These are phyloP conservation scores for Kluyveromyces aestuarii DNA, from an alignment of 805 yeast genomes.

Conservation along the genomic window DNA sequence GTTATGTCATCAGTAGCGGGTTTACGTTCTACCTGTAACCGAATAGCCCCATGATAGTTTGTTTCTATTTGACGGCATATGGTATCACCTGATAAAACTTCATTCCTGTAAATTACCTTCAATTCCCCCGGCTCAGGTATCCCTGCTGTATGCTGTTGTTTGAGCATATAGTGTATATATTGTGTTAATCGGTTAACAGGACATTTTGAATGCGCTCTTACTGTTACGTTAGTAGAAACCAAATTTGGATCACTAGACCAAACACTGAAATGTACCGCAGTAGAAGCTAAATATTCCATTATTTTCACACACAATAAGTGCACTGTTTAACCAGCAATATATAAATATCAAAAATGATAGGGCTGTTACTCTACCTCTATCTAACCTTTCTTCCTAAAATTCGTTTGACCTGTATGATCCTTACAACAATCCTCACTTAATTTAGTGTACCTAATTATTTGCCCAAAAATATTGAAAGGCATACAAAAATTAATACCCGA, in stretches of 20 bases:
- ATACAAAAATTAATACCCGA: too few species aligned
- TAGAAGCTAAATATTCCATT: conserved; percentile 7
- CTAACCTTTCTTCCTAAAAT: too few species aligned
- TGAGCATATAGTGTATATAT: conserved; percentile 15
- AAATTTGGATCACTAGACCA: conserved; percentile 12
- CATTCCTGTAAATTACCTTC: conserved; percentile 6
- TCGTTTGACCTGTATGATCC: too few species aligned
- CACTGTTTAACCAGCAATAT: too few species aligned
- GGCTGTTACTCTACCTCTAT: too few species aligned
- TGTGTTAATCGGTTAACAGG: conserved; percentile 18
- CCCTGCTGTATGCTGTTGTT: not conserved
- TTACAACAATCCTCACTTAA: too few species aligned
- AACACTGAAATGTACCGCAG: conserved; percentile 15
- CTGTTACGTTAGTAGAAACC: conserved; percentile 9
- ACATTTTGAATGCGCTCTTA: conserved; percentile 20
- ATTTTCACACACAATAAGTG: not conserved
- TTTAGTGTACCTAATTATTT: too few species aligned
- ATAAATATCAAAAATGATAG: too few species aligned
- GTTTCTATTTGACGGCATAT: conserved; percentile 12
- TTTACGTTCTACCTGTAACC: conserved; percentile 11
- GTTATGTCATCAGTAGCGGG: not conserved
- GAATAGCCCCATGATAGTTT: conserved; percentile 7
- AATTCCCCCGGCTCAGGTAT: conserved; percentile 3
- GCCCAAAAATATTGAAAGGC: too few species aligned
- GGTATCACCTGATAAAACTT: conserved; percentile 6